A percentile compares a stretch with the other conserved stretches of the same genome.
Evolutionary conservation across 768 basidiomycete species (phyloP).

Genomic region (Leccinum truebloodii): DNA sequence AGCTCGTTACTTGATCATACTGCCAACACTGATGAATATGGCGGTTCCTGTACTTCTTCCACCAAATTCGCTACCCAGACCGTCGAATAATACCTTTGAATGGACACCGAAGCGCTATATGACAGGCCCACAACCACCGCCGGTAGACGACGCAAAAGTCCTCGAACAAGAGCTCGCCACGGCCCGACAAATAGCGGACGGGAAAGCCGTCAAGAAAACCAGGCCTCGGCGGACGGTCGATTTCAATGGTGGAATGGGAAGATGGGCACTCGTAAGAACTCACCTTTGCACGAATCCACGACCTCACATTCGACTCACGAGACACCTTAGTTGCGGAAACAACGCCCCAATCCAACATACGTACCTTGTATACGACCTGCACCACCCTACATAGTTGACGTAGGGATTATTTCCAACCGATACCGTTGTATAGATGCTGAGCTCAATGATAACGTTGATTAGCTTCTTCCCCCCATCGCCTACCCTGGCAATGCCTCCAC

Average conservation of each 20-base stretch:
- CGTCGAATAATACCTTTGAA: conserved; percentile 48
- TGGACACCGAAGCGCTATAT: conserved; percentile 79
- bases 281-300: no score
- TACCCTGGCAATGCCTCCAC: conserved; percentile 91
- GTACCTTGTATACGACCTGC: conserved; percentile 78
- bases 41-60: conserved; percentile 60
- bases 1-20: no score
- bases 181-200: conserved; percentile 71
- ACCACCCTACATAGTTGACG: conserved; percentile 88
- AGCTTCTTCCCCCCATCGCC: conserved; percentile 94
- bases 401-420: conserved; percentile 41
- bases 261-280: conserved; percentile 79
- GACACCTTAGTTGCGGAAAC: conserved; percentile 59
- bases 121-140: conserved; percentile 72
- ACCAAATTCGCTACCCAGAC: conserved; percentile 37
- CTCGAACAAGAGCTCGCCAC: conserved; percentile 80
- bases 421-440: conserved; percentile 24
- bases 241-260: conserved; percentile 84
- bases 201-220: conserved; percentile 86
- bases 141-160: conserved; percentile 71
- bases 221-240: conserved; percentile 93
- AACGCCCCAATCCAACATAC: conserved; percentile 78
- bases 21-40: conserved; percentile 13
- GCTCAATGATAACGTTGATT: conserved; percentile 25
- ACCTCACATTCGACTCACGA: not conserved